phyloP scores from a whole-genome alignment of 495 filamentous ascomycete genomes.

The Tuber magnatum region DNA sequence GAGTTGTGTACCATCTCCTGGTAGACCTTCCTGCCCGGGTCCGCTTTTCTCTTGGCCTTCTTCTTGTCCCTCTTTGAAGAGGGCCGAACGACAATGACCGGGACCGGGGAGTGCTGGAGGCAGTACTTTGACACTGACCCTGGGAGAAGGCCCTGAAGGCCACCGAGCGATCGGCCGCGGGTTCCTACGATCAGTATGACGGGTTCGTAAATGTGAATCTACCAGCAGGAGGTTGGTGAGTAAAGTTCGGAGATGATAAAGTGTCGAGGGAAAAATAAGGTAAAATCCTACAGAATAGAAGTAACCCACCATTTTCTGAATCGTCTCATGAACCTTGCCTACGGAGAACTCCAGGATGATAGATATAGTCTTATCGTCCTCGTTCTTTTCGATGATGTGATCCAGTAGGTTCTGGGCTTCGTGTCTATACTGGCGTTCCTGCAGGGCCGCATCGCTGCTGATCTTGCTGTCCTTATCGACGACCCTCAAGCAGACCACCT shows the following conservation, averaged over 20 bases:
- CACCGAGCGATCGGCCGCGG: constrained; percentile 73
- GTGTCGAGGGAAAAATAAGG: no score
- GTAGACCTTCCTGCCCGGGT: constrained; percentile 73
- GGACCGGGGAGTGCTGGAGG: constrained; percentile 88
- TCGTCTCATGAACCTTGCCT: constrained; percentile 85
- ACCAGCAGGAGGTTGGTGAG: constrained; percentile 14
- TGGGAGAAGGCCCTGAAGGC: constrained; percentile 81
- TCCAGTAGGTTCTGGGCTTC: constrained; percentile 72
- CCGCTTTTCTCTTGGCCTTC: constrained; percentile 75
- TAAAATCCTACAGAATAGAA: background rate
- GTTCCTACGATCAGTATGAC: constrained; percentile 94
- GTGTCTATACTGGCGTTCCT: constrained; percentile 67
- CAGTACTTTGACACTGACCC: constrained; percentile 96
- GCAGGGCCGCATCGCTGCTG: constrained; percentile 57
- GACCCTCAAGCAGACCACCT: constrained; percentile 87
- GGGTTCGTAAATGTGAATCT: constrained; percentile 93
- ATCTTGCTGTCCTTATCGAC: constrained; percentile 78
- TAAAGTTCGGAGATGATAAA: background rate
- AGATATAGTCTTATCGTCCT: constrained; percentile 75
- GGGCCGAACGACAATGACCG: constrained; percentile 92
- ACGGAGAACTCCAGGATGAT: constrained; percentile 83
- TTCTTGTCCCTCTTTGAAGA: constrained; percentile 85
- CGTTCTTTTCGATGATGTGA: constrained; percentile 76
- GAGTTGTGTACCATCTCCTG: constrained; percentile 60
- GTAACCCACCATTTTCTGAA: constrained; percentile 76